phyloP scores from a whole-genome alignment of 257 asterid genomes.

The Plantago ovata region DNA sequence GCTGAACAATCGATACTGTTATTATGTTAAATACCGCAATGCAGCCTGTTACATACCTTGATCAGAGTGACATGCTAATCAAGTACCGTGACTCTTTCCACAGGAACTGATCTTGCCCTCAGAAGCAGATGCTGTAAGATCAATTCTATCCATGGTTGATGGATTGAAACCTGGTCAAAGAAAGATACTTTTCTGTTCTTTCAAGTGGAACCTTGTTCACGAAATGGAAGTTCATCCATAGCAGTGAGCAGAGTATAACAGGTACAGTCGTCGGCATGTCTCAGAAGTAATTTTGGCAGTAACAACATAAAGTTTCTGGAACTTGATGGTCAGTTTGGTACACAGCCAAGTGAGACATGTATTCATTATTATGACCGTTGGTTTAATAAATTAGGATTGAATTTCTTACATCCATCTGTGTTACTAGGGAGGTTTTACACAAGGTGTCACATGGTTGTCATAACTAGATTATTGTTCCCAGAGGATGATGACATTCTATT shows the following conservation, averaged over 20 bases:
- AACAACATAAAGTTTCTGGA: conserved; percentile 83
- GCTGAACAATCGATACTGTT: no score
- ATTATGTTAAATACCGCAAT: no score
- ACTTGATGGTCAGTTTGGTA: conserved; percentile 97
- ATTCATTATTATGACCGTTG: not conserved
- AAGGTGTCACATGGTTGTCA: no score
- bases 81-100: conserved; percentile 86
- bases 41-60: conserved; percentile 95
- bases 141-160: conserved; percentile 98
- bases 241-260: conserved; percentile 93
- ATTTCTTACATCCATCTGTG: not conserved
- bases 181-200: conserved; percentile 88
- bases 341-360: conserved; percentile 61
- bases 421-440: conserved; percentile 86
- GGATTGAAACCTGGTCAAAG: conserved; percentile 98
- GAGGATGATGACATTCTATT: conserved; percentile 84
- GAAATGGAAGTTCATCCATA: conserved; percentile 92
- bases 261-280: conserved; percentile 97
- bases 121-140: conserved; percentile 91
- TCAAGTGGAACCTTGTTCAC: conserved; percentile 77
- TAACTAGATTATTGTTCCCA: conserved; percentile 73
- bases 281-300: conserved; percentile 87
- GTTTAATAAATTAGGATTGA: not conserved
- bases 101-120: conserved; percentile 91
- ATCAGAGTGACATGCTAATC: conserved; percentile 61